Conservation (phyloP, 2,329 filamentous ascomycete species). For the Camillea tinctor region DNA sequence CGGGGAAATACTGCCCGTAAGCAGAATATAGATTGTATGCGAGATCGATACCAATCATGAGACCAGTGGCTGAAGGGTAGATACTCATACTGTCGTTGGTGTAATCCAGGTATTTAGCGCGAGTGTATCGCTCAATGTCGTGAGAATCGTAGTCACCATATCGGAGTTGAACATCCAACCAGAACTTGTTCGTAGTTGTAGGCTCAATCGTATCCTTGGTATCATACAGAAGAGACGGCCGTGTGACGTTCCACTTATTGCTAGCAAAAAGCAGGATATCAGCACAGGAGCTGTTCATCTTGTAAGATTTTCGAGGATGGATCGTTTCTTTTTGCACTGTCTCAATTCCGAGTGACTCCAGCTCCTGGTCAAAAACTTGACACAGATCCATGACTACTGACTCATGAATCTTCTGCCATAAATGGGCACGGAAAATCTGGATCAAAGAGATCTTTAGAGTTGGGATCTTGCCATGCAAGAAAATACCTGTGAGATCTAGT, state of each 20-base stretch:
- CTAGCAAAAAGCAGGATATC: conserved; percentile 96
- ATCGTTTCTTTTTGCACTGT: conserved; percentile 99
- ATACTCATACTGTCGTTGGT: conserved; percentile 99
- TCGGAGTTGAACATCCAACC: conserved; percentile 93
- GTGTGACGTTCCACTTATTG: conserved; percentile 98
- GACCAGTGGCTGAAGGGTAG: conserved; percentile 91
- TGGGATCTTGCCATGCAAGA: conserved; percentile 98
- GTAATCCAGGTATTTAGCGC: conserved; percentile 98
- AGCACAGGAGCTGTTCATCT: conserved; percentile 99
- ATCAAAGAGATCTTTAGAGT: conserved; percentile 97
- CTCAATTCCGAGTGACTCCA: conserved; percentile 94
- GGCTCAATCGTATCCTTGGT: conserved; percentile 94
- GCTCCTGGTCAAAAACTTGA: conserved; percentile 95
- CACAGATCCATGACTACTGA: conserved; percentile 99
- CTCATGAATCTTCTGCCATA: conserved; percentile 99
- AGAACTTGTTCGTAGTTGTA: conserved; percentile 98
- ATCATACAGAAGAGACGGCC: conserved; percentile 89
- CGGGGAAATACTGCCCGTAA: conserved; percentile 98
- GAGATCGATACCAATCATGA: conserved; percentile 97
- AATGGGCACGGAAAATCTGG: conserved; percentile 98
- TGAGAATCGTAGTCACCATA: conserved; percentile 99
- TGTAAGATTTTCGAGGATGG: conserved; percentile 98
- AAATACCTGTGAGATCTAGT: conserved; percentile 95
- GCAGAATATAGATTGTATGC: conserved; percentile 98
- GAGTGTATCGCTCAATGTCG: conserved; percentile 95